phyloP scores from a whole-genome alignment of 2,329 filamentous ascomycete genomes.

The Colletotrichum trifolii region DNA sequence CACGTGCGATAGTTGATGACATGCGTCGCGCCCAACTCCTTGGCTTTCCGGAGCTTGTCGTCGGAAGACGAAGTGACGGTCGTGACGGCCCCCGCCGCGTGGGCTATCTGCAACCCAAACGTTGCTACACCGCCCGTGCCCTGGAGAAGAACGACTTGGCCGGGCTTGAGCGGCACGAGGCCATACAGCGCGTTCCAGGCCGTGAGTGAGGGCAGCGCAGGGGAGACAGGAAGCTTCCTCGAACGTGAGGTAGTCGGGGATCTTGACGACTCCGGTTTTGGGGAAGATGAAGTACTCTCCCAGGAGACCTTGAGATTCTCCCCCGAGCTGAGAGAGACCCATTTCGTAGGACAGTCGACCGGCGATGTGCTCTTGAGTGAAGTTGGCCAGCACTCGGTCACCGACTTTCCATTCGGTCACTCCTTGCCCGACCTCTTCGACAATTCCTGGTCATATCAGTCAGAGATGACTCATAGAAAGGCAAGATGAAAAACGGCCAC shows the following conservation, averaged over 20 bases:
- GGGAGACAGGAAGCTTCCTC: constrained; percentile 38
- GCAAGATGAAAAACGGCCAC: neutral
- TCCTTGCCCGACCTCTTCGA: constrained; percentile 9
- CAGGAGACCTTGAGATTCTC: constrained; percentile 25
- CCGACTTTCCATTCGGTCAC: constrained; percentile 31
- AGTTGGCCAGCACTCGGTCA: constrained; percentile 33
- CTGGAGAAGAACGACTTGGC: constrained; percentile 52
- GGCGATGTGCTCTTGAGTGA: constrained; percentile 32
- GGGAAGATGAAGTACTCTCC: constrained; percentile 38
- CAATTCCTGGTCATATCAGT: neutral
- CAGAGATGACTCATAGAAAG: neutral
- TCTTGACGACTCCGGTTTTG: constrained; percentile 32
- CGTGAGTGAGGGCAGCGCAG: constrained; percentile 26
- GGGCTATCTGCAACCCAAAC: constrained; percentile 24
- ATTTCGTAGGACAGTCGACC: constrained; percentile 11
- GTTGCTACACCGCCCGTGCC: constrained; percentile 53
- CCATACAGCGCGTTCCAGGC: constrained; percentile 36
- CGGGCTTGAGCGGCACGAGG: constrained; percentile 46
- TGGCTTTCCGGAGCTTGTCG: constrained; percentile 33
- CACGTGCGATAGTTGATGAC: constrained; percentile 33
- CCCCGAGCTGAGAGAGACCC: neutral
- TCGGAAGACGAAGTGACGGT: constrained; percentile 38
- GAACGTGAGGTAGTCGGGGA: constrained; percentile 36
- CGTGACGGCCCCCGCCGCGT: constrained; percentile 22
- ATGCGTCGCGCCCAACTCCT: constrained; percentile 33